Evolutionary conservation across 257 asterid genomes (phyloP), one percentile per base, ranked within the genome.

Genomic region (Plantago ovata): DNA sequence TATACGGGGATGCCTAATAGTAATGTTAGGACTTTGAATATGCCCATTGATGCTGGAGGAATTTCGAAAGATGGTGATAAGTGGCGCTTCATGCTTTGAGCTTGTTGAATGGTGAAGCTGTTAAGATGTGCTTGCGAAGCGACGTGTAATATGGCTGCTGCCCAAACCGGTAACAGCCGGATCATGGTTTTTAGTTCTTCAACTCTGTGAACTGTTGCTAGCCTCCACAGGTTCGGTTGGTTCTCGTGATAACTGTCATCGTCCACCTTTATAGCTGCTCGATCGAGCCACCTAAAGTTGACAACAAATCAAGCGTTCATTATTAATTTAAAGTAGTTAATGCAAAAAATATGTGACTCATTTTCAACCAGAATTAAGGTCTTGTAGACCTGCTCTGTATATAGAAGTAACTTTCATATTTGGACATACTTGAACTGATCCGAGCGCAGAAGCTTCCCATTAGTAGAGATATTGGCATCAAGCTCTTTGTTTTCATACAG

Each of bases 271-370:
- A 84, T 45, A 5, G 95, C 96, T 0, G 96, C 95, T 0, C 68
- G 86, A 67, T 90, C 95, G 9, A 90, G 51, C 76, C 88, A 87
- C 80, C 96, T 86, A 38, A n/a, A n/a, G n/a, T n/a, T n/a, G n/a
- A n/a, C n/a, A n/a, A n/a, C n/a, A n/a, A n/a, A n/a, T n/a, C n/a
- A n/a, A n/a, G n/a, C n/a, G n/a, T n/a, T n/a, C n/a, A n/a, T n/a
- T n/a, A n/a, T n/a, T n/a, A n/a, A n/a, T n/a, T n/a, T n/a, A n/a
- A n/a, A n/a, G n/a, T n/a, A n/a, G n/a, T n/a, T n/a, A n/a, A n/a
- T n/a, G n/a, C n/a, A n/a, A n/a, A n/a, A n/a, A n/a, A n/a, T n/a
- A n/a, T n/a, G n/a, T n/a, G n/a, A n/a, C n/a, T n/a, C n/a, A n/a
- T n/a, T n/a, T n/a, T n/a, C n/a, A n/a, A n/a, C n/a, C n/a, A n/a